Conservation (phyloP, 1,284 basidiomycete species). For the Trichosporon faecale region DNA sequence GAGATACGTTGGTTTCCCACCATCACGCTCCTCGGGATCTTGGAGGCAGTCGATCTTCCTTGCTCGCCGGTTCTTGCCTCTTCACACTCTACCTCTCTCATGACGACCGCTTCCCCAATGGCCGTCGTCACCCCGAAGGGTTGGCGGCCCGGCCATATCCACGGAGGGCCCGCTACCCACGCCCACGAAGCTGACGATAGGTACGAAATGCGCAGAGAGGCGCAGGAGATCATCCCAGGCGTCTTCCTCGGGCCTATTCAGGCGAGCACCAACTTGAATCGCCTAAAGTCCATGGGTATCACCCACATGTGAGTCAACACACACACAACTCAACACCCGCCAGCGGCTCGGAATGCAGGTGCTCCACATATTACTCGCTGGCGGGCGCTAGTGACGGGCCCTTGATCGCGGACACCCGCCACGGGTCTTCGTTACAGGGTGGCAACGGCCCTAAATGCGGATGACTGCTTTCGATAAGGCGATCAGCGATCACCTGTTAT, state of each 20-base stretch:
- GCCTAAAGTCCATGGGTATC: conserved; percentile 63
- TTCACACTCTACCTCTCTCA: neutral
- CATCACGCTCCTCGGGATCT: neutral
- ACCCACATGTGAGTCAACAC: conserved; percentile 74
- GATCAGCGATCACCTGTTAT: neutral
- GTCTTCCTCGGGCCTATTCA: conserved; percentile 84
- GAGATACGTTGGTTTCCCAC: conserved; percentile 8
- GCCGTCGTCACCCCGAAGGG: neutral
- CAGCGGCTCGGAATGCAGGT: neutral
- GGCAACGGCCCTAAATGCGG: neutral
- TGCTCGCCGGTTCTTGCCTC: neutral
- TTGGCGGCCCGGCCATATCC: conserved; percentile 1
- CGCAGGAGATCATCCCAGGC: conserved; percentile 83
- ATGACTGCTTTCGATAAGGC: neutral
- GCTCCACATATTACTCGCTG: neutral
- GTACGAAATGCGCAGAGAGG: conserved; percentile 91
- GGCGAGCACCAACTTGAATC: conserved; percentile 71
- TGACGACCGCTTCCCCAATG: neutral
- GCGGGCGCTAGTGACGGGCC: neutral
- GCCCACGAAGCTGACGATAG: conserved; percentile 51
- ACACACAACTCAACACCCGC: neutral
- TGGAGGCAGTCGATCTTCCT: neutral
- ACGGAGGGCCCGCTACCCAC: neutral
- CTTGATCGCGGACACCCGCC: neutral
- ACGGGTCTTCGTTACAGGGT: neutral